phyloP scores from a whole-genome alignment of 176 grass and related monocot species.

The Eragrostis curvula region DNA sequence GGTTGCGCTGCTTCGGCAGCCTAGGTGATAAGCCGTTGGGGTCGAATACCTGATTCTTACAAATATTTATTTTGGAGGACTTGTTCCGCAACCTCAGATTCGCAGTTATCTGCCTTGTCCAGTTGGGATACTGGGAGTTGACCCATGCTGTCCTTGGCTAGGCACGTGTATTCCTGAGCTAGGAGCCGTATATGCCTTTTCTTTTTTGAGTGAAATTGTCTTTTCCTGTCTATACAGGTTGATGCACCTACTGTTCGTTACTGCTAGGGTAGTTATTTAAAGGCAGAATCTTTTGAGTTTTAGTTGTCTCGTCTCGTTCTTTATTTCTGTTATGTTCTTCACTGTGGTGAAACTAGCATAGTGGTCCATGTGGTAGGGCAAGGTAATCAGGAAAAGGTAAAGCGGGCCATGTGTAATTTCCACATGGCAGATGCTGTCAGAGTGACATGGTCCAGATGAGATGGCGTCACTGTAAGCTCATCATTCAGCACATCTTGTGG shows the following conservation, averaged over 20 bases:
- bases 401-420: constrained; percentile 24
- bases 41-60: constrained; percentile 17
- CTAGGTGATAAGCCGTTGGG: constrained; percentile 2
- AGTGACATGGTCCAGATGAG: constrained; percentile 12
- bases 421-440: constrained; percentile 39
- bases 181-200: constrained; percentile 18
- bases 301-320: constrained; percentile 5
- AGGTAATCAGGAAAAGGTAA: not conserved
- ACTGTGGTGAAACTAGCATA: not conserved
- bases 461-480: constrained; percentile 5
- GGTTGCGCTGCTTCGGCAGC: not conserved
- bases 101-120: not conserved
- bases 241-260: constrained; percentile 4
- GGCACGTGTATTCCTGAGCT: constrained; percentile 31
- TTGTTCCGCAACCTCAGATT: constrained; percentile 18
- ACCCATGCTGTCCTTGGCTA: not conserved
- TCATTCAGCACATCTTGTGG: not conserved
- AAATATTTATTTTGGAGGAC: not conserved
- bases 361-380: constrained; percentile 1
- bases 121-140: constrained; percentile 10
- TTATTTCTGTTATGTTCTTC: not conserved
- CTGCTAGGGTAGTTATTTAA: not conserved
- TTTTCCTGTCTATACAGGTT: not conserved
- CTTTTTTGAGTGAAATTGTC: constrained; percentile 10
- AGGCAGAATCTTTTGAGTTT: constrained; percentile 19